Percentiles rank a stretch among this genome's conserved stretches.
Evolutionary conservation across 2,329 filamentous ascomycete species (phyloP).

Genomic region (Pseudocercospora pini-densiflorae): DNA sequence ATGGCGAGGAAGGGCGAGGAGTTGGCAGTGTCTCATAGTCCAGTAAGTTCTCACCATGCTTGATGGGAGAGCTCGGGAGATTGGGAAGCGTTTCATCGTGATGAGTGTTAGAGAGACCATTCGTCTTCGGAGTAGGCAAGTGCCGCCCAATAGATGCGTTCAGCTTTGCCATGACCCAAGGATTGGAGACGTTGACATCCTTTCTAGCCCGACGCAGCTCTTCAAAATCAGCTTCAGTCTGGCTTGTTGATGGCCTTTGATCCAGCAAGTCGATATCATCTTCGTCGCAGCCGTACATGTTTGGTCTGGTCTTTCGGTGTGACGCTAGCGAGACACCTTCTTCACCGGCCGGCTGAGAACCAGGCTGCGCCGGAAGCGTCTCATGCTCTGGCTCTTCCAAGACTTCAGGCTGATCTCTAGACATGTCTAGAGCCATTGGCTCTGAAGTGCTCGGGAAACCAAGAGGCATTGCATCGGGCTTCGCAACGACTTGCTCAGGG

Average conservation of each 20-base stretch:
- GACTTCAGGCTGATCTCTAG: neutral
- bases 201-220: slow-evolving; percentile 39
- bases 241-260: slow-evolving; percentile 23
- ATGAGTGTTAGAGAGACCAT: neutral
- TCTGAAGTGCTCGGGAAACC: neutral
- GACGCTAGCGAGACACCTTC: neutral
- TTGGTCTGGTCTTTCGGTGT: slow-evolving; percentile 28
- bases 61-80: slow-evolving; percentile 23
- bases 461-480: neutral
- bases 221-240: slow-evolving; percentile 35
- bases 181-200: slow-evolving; percentile 48
- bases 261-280: slow-evolving; percentile 37
- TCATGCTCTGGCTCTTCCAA: neutral
- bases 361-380: neutral
- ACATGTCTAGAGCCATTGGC: neutral
- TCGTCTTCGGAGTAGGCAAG: neutral
- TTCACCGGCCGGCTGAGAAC: neutral
- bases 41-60: neutral
- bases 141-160: slow-evolving; percentile 36
- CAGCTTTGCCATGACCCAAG: slow-evolving; percentile 56
- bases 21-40: slow-evolving; percentile 30
- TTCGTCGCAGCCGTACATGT: slow-evolving; percentile 44
- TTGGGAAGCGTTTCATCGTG: neutral
- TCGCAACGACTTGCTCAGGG: neutral
- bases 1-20: slow-evolving; percentile 39